A percentile compares a stretch with the other conserved stretches of the same genome.
phyloP scores from a whole-genome alignment of 1,139 yeast species.

The Lodderomyces elongisporus region DNA sequence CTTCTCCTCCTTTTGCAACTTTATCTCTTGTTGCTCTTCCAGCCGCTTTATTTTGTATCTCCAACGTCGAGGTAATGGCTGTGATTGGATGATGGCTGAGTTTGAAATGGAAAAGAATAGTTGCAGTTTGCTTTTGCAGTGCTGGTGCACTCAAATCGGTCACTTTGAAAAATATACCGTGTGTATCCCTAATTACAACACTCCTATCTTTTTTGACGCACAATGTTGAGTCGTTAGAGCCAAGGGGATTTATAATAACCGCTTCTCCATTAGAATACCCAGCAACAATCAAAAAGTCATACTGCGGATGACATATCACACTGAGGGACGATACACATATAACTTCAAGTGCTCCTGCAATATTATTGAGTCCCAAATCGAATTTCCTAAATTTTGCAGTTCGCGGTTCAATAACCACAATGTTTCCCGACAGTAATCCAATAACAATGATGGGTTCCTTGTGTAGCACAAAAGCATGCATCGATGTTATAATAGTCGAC shows the following conservation, averaged over 20 bases:
- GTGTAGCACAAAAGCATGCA: constrained; percentile 22
- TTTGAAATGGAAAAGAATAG: constrained; percentile 51
- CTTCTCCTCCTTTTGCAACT: constrained; percentile 7
- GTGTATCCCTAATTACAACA: constrained; percentile 30
- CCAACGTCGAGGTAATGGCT: constrained; percentile 23
- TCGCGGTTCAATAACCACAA: constrained; percentile 26
- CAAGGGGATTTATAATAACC: constrained; percentile 27
- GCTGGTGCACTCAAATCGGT: constrained; percentile 33
- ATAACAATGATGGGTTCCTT: constrained; percentile 25
- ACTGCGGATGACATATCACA: constrained; percentile 25
- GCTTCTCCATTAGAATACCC: constrained; percentile 44
- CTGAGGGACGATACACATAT: constrained; percentile 30
- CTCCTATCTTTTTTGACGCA: constrained; percentile 19
- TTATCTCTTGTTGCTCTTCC: too few relatives aligned
- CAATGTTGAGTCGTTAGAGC: constrained; percentile 5
- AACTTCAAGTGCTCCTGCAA: constrained; percentile 13
- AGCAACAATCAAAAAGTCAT: constrained; percentile 30
- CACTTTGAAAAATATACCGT: constrained; percentile 35
- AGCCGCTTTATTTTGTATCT: constrained; percentile 9
- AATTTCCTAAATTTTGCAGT: constrained; percentile 26
- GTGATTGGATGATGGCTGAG: constrained; percentile 54
- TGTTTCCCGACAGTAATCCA: constrained; percentile 37
- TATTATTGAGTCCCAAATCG: constrained; percentile 17
- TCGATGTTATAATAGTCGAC: constrained; percentile 24
- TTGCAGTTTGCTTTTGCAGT: constrained; percentile 3